Percentiles rank a stretch among this genome's conserved stretches.
phyloP scores from a whole-genome alignment of 768 basidiomycete species.

The Lepiota venenata region DNA sequence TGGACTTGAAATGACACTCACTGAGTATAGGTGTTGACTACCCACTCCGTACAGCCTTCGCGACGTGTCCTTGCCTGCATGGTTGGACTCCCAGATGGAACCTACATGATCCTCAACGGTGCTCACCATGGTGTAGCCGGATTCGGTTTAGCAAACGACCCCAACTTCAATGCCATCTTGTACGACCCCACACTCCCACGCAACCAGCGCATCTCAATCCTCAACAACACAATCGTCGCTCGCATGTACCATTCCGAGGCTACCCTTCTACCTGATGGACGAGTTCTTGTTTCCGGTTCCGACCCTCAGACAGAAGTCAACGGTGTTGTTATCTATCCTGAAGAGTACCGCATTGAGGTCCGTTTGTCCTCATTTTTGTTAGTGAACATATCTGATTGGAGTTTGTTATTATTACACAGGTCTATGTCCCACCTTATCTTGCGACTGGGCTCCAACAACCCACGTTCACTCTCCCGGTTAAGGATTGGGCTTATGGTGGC shows the following conservation, averaged over 20 bases:
- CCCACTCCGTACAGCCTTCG: constrained; percentile 49
- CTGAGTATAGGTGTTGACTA: constrained; percentile 40
- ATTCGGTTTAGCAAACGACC: constrained; percentile 64
- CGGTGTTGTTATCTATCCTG: constrained; percentile 49
- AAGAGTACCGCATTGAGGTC: constrained; percentile 68
- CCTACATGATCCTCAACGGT: constrained; percentile 74
- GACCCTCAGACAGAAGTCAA: constrained; percentile 56
- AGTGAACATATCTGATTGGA: background rate
- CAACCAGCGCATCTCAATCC: constrained; percentile 61
- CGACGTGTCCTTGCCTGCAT: constrained; percentile 77
- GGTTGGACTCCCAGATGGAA: constrained; percentile 70
- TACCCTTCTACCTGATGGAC: constrained; percentile 69
- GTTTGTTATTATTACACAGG: constrained; percentile 29
- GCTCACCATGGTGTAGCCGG: constrained; percentile 69
- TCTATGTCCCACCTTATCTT: constrained; percentile 88
- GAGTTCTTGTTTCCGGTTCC: constrained; percentile 73
- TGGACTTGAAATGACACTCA: background rate
- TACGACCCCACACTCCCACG: constrained; percentile 65
- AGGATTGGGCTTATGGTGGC: constrained; percentile 62
- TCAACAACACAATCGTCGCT: constrained; percentile 65
- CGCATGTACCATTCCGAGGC: constrained; percentile 80
- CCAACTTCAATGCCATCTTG: constrained; percentile 61
- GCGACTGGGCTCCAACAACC: constrained; percentile 61
- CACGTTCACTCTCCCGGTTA: constrained; percentile 48
- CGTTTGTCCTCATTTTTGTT: constrained; percentile 16